Percentiles rank a stretch among this genome's conserved stretches.
Evolutionary conservation across 768 basidiomycete genomes (phyloP).

Genomic region (Suillus brevipes): DNA sequence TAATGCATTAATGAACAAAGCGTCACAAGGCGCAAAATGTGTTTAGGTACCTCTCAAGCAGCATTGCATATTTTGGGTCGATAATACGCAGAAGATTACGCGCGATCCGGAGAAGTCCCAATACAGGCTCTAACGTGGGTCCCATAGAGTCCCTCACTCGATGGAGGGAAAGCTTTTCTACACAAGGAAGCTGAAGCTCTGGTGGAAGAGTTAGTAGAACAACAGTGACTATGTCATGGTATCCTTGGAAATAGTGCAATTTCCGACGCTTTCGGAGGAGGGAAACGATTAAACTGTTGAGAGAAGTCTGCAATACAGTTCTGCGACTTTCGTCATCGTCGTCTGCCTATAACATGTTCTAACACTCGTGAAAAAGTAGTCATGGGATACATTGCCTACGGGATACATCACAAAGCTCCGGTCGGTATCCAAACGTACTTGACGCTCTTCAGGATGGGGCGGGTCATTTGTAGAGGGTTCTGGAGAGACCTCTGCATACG

Average conservation of each 20-base stretch:
- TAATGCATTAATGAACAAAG: constrained; percentile 8
- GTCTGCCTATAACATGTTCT: constrained; percentile 11
- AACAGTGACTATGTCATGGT: constrained; percentile 90
- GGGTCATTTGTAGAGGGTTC: constrained; percentile 11
- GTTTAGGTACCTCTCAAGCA: constrained; percentile 61
- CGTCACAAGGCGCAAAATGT: background rate
- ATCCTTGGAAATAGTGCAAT: constrained; percentile 88
- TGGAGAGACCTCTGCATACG: constrained; percentile 26
- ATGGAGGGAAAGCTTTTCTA: constrained; percentile 75
- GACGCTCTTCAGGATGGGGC: constrained; percentile 76
- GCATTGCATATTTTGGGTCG: constrained; percentile 67
- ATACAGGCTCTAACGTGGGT: constrained; percentile 74
- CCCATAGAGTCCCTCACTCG: constrained; percentile 87
- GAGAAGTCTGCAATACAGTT: constrained; percentile 53
- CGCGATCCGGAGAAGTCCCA: constrained; percentile 73
- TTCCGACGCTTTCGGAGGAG: constrained; percentile 72
- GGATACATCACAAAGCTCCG: constrained; percentile 94
- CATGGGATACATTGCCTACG: constrained; percentile 54
- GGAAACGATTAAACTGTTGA: constrained; percentile 72
- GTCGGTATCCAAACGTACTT: constrained; percentile 87
- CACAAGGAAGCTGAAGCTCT: constrained; percentile 54
- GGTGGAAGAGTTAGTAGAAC: constrained; percentile 71
- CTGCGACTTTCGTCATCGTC: constrained; percentile 22
- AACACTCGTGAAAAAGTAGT: constrained; percentile 13
- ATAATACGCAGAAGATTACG: constrained; percentile 70